Conservation (phyloP, 164 flowering plant species). For the Sedum album region DNA sequence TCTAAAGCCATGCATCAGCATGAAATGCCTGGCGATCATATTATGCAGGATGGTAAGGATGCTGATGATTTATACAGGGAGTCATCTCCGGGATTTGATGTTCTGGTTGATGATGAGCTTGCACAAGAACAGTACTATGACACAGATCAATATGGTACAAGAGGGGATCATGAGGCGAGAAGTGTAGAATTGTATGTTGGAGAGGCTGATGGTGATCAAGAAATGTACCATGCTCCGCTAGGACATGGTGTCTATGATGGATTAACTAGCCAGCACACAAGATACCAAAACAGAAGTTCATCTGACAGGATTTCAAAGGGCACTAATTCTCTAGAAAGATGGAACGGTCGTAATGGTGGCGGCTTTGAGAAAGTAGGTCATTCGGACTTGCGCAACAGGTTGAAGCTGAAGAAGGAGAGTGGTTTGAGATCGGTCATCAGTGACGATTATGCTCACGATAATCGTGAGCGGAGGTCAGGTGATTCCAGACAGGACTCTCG, state of each 20-base stretch:
- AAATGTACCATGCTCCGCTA: conserved; percentile 27
- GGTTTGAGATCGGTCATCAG: conserved; percentile 57
- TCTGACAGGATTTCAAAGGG: conserved; percentile 20
- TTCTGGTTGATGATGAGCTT: conserved; percentile 77
- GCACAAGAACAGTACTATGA: conserved; percentile 52
- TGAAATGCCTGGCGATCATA: conserved; percentile 31
- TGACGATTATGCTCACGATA: conserved; percentile 31
- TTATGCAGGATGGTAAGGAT: conserved; percentile 47
- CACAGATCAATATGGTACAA: conserved; percentile 44
- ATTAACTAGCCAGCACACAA: conserved; percentile 35
- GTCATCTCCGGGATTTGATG: conserved; percentile 96
- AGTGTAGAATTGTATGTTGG: conserved; percentile 20
- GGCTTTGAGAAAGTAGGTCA: conserved; percentile 35
- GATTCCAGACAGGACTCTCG: conserved; percentile 33
- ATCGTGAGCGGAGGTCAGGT: conserved; percentile 23
- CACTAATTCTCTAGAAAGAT: conserved; percentile 33
- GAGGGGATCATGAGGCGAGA: conserved; percentile 34
- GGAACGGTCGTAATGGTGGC: conserved; percentile 27
- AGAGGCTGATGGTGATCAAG: conserved; percentile 36
- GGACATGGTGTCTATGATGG: conserved; percentile 44
- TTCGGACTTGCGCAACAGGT: conserved; percentile 55
- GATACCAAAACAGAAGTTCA: conserved; percentile 35
- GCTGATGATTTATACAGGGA: conserved; percentile 62
- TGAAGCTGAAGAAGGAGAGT: conserved; percentile 56
- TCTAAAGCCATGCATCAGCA: conserved; percentile 32